Evolutionary conservation across 2,329 filamentous ascomycete genomes (phyloP).

Genomic region (Fusarium tanahbumbuense): DNA sequence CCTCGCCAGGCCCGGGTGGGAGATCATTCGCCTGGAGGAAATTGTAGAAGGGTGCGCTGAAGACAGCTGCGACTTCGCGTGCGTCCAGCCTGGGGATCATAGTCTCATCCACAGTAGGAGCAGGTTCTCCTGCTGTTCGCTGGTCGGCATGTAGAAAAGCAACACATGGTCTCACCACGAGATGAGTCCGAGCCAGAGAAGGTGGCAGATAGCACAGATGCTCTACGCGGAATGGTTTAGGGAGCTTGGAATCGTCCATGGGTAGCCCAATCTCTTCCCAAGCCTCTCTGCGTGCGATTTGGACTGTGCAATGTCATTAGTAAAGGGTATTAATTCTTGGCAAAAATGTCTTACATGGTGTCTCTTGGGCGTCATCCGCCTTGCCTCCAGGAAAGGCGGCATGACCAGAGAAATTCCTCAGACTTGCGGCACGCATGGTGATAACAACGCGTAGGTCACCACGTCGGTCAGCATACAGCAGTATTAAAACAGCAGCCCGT

Average conservation of each 20-base stretch:
- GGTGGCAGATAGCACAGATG: conserved; percentile 87
- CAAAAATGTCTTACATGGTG: conserved; percentile 63
- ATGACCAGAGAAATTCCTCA: conserved; percentile 81
- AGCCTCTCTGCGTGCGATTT: conserved; percentile 89
- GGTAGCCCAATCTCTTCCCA: conserved; percentile 94
- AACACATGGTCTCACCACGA: conserved; percentile 80
- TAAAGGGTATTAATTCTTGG: neutral
- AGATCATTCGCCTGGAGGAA: conserved; percentile 76
- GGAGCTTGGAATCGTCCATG: conserved; percentile 74
- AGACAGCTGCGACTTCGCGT: conserved; percentile 92
- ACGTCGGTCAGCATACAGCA: conserved; percentile 85
- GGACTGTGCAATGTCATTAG: conserved; percentile 61
- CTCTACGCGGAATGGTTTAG: conserved; percentile 83
- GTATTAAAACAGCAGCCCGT: conserved; percentile 86
- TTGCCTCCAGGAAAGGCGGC: conserved; percentile 87
- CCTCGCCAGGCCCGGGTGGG: conserved; percentile 52
- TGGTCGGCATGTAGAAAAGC: conserved; percentile 78
- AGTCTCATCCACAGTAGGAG: conserved; percentile 70
- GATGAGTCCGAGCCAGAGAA: conserved; percentile 77
- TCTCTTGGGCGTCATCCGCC: conserved; percentile 68
- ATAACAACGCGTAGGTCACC: conserved; percentile 81
- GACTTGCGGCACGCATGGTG: conserved; percentile 72
- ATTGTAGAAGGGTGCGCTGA: conserved; percentile 87
- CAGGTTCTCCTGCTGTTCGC: conserved; percentile 47
- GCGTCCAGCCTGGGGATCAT: conserved; percentile 86